Evolutionary conservation across 192 early-diverging fungal species (phyloP), one percentile per base, ranked within the genome.

Genomic region (Podila epigama): DNA sequence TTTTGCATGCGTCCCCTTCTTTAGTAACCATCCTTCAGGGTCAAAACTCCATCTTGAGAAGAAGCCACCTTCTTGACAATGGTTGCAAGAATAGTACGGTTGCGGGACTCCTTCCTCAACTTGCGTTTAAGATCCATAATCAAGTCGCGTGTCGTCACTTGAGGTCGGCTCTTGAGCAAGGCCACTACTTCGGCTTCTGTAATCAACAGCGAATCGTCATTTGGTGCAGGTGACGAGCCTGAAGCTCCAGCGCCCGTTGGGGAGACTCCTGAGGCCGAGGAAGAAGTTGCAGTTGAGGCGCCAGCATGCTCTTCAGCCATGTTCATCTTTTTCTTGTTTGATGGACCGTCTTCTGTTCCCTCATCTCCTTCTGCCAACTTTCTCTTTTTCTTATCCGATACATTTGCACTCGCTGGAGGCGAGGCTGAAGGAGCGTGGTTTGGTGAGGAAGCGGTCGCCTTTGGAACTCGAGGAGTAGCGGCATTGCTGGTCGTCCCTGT

Each of bases 181-280:
- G 84, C 81, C 16, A 91, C 79, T 4, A 93, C 89, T 65, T 93
- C 92, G 22, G 82, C 79, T 60, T 90, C 89, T 20, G 88, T 91
- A 39, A 93, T 91, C 15, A 91, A 59, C 41, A 81, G 66, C 1
- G 81, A 55, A 10, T 80, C 44, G 20, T 48, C 44, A 0, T 18
- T 25, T 8, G 44, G 44, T 5, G n/a, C 44, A 22, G 44, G 25
- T 20, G 44, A 39, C 9, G 44, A 48, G 44, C 20, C 20, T 9
- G 44, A 48, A 18, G 20, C 44, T 9, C 25, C 44, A 8, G 44
- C n/a, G 8, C 44, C n/a, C 5, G 44, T 22, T 16, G 44, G 10
- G n/a, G n/a, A n/a, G n/a, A n/a, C n/a, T n/a, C n/a, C n/a, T n/a
- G n/a, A n/a, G n/a, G n/a, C n/a, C n/a, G n/a, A n/a, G n/a, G n/a